Base-by-base conservation (phyloP, 495 filamentous ascomycete genomes). In the Penicillium coprophilum region DNA sequence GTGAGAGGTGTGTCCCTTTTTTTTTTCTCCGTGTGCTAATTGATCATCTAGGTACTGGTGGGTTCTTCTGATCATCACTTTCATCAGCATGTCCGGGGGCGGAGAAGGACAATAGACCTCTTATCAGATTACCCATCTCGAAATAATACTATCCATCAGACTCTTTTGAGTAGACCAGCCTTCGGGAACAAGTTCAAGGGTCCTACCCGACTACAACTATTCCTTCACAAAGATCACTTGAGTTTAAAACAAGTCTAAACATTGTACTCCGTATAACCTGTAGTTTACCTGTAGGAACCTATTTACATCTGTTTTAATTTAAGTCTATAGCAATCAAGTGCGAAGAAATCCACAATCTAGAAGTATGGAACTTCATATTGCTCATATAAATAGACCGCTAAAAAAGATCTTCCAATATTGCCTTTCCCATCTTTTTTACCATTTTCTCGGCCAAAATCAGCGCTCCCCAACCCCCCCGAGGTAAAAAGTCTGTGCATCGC, bases 21-120 rank as follows among this genome's bases (percentile, higher is more conserved):
- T 28, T 32, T 31, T 24, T 27, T 49, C 23, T 15, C 21, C 17
- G 8, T 38, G 20, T 54, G 10, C 27, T 48, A 23, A 40, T 56
- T 31, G 11, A 39, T 20, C 39, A 77, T 36, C 2, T 46, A 54
- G 76, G 50, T 79, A 79, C 52, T 79, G 77, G 77, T 79, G 77
- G 77, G 67, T 77, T 39, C 70, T 77, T 46, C 60, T 74, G 54
- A 70, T 79, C 20, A 32, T 79, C 13, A 66, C 63, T 17, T 72
- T 79, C 51, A 47, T 79, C 53, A 72, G 66, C 17, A 67, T 78
- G 71, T 73, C 74, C 20, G 75, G 75, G 30, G 68, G 76, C 10
- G 76, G 68, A 27, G 76, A 71, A 45, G 64, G 63, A 49, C 46
- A 64, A 67, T 60, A 9, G 8, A 11, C 9, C 9, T 4, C 12